Percentiles rank a stretch among this genome's conserved stretches.
phyloP scores from a whole-genome alignment of 192 early-diverging fungal species.

The Entophlyctis luteolus region DNA sequence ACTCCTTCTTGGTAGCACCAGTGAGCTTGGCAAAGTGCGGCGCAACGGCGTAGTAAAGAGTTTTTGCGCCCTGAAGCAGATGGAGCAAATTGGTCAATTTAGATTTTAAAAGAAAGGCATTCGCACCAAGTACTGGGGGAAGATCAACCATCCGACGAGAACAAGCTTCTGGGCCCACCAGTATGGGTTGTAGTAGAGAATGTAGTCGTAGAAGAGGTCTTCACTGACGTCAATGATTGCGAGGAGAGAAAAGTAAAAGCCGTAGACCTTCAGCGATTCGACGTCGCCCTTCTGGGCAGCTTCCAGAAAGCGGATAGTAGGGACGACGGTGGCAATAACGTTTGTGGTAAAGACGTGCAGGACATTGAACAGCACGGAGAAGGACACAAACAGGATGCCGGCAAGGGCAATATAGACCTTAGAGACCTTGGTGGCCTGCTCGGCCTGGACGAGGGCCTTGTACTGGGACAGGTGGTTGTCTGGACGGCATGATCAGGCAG shows the following conservation, averaged over 20 bases:
- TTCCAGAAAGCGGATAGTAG: slow-evolving; percentile 37
- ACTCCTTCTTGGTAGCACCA: slow-evolving; percentile 11
- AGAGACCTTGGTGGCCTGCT: slow-evolving; percentile 34
- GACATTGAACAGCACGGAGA: slow-evolving; percentile 48
- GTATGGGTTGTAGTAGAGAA: slow-evolving; percentile 37
- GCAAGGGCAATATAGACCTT: slow-evolving; percentile 41
- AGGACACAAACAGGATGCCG: slow-evolving; percentile 34
- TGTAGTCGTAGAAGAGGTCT: slow-evolving; percentile 22
- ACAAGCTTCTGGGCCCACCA: slow-evolving; percentile 42
- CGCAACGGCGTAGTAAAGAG: slow-evolving; percentile 27
- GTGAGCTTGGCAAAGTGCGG: slow-evolving; percentile 28
- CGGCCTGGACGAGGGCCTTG: slow-evolving; percentile 33
- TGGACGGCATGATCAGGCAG: too few species aligned
- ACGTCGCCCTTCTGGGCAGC: slow-evolving; percentile 32
- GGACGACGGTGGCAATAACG: slow-evolving; percentile 35
- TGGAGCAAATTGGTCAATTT: too few species aligned
- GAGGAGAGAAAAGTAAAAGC: slow-evolving; percentile 37
- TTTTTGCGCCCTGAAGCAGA: slow-evolving; percentile 38
- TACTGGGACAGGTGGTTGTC: slow-evolving; percentile 38
- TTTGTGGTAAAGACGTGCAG: slow-evolving; percentile 38
- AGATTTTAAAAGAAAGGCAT: too few species aligned
- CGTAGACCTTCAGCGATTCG: slow-evolving; percentile 32
- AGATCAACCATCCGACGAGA: slow-evolving; percentile 28
- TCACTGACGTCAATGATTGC: slow-evolving; percentile 28
- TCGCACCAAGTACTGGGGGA: slow-evolving; percentile 36